Evolutionary conservation across 1,139 yeast species (phyloP).

Genomic region (Geotrichum cucujoidarum): DNA sequence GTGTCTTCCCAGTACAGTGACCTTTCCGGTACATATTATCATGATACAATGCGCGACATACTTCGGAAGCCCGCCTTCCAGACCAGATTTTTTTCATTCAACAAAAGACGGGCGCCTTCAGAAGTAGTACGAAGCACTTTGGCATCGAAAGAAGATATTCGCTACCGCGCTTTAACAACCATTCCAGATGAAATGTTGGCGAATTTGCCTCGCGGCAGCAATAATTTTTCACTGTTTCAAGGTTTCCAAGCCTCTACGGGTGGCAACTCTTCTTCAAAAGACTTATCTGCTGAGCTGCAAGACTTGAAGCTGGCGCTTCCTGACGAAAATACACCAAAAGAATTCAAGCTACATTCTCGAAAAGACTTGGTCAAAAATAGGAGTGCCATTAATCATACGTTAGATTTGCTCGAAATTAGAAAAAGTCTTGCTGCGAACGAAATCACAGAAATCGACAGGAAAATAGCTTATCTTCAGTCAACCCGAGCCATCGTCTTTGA

Average conservation of each 20-base stretch:
- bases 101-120: constrained; percentile 38
- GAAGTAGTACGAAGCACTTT: constrained; percentile 35
- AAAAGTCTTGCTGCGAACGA: constrained; percentile 62
- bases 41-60: constrained; percentile 36
- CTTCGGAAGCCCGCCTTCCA: constrained; percentile 38
- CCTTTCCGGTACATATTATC: constrained; percentile 42
- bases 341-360: constrained; percentile 20
- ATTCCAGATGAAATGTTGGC: constrained; percentile 54
- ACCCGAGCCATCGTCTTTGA: constrained; percentile 52
- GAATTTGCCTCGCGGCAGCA: constrained; percentile 43
- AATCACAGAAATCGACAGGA: constrained; percentile 54
- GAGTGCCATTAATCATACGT: constrained; percentile 42
- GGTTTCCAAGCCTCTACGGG: constrained; percentile 54
- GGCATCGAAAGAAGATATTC: constrained; percentile 31
- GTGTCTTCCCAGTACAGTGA: constrained; percentile 36
- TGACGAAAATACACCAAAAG: constrained; percentile 13
- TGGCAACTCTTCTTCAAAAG: background rate
- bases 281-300: background rate
- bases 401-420: constrained; percentile 55
- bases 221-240: constrained; percentile 52
- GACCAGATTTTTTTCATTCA: constrained; percentile 36
- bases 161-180: constrained; percentile 39
- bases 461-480: constrained; percentile 47
- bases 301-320: constrained; percentile 18
- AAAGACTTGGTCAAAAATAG: constrained; percentile 39